Conservation (phyloP, 23 red algal genomes). For the Agarophyton chilense region DNA sequence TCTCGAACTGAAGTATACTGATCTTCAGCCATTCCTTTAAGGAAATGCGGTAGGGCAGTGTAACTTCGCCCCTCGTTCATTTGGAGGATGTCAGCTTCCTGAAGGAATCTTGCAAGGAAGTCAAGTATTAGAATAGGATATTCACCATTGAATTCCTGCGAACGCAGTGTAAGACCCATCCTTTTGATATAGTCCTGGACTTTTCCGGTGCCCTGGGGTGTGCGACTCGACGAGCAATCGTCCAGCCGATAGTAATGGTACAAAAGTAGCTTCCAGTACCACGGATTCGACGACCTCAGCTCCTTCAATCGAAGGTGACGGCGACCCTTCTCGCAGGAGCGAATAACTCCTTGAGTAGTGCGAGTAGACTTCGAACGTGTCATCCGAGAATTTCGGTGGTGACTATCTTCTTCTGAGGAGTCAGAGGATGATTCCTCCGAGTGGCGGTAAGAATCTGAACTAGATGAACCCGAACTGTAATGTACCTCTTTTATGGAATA, state of each 20-base stretch:
- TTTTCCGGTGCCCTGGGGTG: not conserved
- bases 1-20: slow-evolving; percentile 1
- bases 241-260: slow-evolving; percentile 4
- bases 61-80: slow-evolving; percentile 6
- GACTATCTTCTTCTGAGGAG: too few relatives aligned
- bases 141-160: not conserved
- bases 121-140: slow-evolving; percentile 13
- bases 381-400: too few relatives aligned
- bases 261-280: not conserved
- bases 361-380: too few relatives aligned
- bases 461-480: too few relatives aligned
- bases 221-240: not conserved
- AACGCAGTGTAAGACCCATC: not conserved
- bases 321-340: not conserved
- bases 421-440: too few relatives aligned
- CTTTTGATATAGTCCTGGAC: slow-evolving; percentile 19
- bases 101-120: not conserved
- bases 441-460: too few relatives aligned
- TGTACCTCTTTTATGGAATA: too few relatives aligned
- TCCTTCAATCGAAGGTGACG: not conserved
- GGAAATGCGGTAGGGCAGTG: not conserved
- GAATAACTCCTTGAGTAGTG: not conserved
- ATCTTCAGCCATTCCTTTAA: not conserved
- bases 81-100: not conserved
- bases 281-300: not conserved